Evolutionary conservation across 345 rosid genomes (phyloP).

Genomic region (Gossypium herbaceum): DNA sequence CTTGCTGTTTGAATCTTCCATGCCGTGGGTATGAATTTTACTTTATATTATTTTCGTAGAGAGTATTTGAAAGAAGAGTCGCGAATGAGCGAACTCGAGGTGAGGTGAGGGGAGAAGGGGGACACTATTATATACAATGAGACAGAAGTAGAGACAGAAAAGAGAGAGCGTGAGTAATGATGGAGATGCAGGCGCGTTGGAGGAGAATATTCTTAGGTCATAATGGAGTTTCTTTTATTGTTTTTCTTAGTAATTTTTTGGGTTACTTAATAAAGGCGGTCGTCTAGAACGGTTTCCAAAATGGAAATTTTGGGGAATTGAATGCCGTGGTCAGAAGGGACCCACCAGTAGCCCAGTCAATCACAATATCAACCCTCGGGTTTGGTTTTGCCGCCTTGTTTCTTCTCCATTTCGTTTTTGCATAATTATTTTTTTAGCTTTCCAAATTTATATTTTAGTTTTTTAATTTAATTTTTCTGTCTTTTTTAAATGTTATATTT

Average conservation of each 20-base stretch:
- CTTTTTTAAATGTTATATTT: too few relatives aligned
- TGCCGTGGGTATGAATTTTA: slow-evolving; percentile 10
- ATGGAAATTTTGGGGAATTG: slow-evolving; percentile 2
- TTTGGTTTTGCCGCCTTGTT: too few relatives aligned
- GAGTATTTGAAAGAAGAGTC: slow-evolving; percentile 7
- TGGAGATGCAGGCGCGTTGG: slow-evolving; percentile 41
- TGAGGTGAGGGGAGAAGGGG: slow-evolving; percentile 27
- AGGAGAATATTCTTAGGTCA: slow-evolving; percentile 26
- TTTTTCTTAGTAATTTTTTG: not conserved
- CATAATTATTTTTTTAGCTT: too few relatives aligned
- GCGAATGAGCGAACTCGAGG: slow-evolving; percentile 11
- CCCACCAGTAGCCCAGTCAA: slow-evolving; percentile 25
- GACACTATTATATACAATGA: slow-evolving; percentile 43
- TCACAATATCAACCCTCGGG: not conserved
- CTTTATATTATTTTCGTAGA: not conserved
- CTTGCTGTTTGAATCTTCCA: slow-evolving; percentile 35
- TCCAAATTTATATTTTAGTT: too few relatives aligned
- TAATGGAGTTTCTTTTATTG: slow-evolving; percentile 36
- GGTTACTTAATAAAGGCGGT: too few relatives aligned
- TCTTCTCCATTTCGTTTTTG: too few relatives aligned
- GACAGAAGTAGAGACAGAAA: slow-evolving; percentile 28
- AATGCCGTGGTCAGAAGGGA: slow-evolving; percentile 26
- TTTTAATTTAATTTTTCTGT: too few relatives aligned
- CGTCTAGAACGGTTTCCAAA: not conserved
- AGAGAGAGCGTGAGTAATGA: slow-evolving; percentile 25